A percentile compares a stretch with the other conserved stretches of the same genome.
phyloP scores from a whole-genome alignment of 225 moss, liverwort and hornwort species.

The Sphagnum contortum region DNA sequence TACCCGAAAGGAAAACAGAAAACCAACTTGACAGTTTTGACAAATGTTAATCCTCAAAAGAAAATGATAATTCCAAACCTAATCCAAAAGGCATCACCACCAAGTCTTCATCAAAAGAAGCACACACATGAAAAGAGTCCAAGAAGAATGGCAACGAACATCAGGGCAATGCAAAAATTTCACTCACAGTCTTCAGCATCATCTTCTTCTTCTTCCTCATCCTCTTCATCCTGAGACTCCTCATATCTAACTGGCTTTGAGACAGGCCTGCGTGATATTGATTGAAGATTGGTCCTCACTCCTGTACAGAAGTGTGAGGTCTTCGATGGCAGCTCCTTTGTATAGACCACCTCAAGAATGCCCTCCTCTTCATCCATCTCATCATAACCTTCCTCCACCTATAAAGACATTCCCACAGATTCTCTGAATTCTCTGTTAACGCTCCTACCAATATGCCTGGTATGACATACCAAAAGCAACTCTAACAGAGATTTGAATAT shows the following conservation, averaged over 20 bases:
- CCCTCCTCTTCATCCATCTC: constrained; percentile 66
- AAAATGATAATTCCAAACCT: too few species aligned
- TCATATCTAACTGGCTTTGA: constrained; percentile 33
- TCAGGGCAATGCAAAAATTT: constrained; percentile 2
- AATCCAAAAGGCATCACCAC: too few species aligned
- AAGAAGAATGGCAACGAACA: too few species aligned
- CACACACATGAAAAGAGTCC: too few species aligned
- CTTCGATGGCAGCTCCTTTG: constrained; percentile 42
- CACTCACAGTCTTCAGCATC: constrained; percentile 55
- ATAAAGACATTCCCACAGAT: neutral
- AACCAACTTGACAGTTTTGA: too few species aligned
- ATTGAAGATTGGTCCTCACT: constrained; percentile 52
- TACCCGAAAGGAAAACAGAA: too few species aligned
- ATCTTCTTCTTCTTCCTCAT: constrained; percentile 36
- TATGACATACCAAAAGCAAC: too few species aligned
- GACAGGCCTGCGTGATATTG: constrained; percentile 37
- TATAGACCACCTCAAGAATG: constrained; percentile 45
- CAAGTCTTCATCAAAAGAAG: too few species aligned
- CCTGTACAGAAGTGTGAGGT: constrained; percentile 38
- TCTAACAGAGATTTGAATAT: too few species aligned
- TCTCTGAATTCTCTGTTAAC: too few species aligned
- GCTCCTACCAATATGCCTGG: too few species aligned
- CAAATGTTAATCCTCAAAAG: too few species aligned
- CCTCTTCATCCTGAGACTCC: constrained; percentile 34
- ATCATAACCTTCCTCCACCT: constrained; percentile 63